A percentile compares a stretch with the other conserved stretches of the same genome.
phyloP scores from a whole-genome alignment of 2,329 filamentous ascomycete genomes.

The Talaromyces sp. region DNA sequence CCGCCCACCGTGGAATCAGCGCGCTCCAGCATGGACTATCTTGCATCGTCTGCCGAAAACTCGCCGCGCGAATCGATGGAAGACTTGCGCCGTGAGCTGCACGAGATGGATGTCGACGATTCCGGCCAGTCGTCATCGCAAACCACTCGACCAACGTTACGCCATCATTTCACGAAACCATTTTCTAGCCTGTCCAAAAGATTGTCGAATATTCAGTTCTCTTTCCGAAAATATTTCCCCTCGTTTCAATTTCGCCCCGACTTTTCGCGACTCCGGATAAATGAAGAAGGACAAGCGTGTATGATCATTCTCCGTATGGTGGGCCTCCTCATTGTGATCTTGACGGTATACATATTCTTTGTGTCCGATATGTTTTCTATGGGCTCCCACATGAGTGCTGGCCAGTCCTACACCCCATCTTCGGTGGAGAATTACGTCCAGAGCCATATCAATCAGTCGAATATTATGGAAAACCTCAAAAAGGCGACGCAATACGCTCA shows the following conservation, averaged over 20 bases:
- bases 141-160: conserved; percentile 35
- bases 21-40: conserved; percentile 56
- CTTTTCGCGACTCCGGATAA: conserved; percentile 26
- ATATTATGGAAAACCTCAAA: conserved; percentile 66
- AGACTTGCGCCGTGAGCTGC: conserved; percentile 72
- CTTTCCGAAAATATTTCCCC: conserved; percentile 42
- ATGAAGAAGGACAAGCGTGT: conserved; percentile 49
- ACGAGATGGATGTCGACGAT: conserved; percentile 84
- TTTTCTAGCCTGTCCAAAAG: conserved; percentile 53
- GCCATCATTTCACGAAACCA: conserved; percentile 51
- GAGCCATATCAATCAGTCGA: conserved; percentile 62
- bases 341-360: conserved; percentile 78
- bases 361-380: conserved; percentile 75
- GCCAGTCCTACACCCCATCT: conserved; percentile 76
- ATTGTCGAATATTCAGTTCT: conserved; percentile 53
- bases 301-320: conserved; percentile 69
- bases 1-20: conserved; percentile 79
- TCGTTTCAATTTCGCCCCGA: conserved; percentile 36
- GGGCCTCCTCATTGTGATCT: conserved; percentile 68
- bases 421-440: conserved; percentile 72
- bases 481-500: conserved; percentile 83
- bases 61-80: conserved; percentile 52
- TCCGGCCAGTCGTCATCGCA: conserved; percentile 35
- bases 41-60: conserved; percentile 51
- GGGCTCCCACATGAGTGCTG: conserved; percentile 58